Percentiles rank a stretch among this genome's conserved stretches.
phyloP scores from a whole-genome alignment of 179 eudicot genomes.

The Dionaea muscipula region DNA sequence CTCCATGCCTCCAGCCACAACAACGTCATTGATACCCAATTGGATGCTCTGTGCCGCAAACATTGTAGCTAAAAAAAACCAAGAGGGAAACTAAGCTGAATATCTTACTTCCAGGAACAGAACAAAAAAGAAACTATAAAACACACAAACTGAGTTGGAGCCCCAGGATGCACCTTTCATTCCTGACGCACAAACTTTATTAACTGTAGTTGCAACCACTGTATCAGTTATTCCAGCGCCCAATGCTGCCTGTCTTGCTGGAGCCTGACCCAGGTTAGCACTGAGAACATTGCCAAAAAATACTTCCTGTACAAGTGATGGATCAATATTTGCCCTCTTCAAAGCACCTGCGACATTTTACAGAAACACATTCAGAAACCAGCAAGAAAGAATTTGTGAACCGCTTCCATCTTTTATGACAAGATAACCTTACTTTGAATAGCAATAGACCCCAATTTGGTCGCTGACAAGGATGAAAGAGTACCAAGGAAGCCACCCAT shows the following conservation, averaged over 20 bases:
- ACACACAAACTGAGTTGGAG: no score
- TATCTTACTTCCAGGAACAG: background rate
- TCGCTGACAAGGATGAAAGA: constrained; percentile 76
- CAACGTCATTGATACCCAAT: constrained; percentile 85
- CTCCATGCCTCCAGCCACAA: constrained; percentile 99
- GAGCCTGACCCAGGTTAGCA: constrained; percentile 96
- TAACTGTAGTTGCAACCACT: constrained; percentile 73
- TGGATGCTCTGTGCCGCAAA: constrained; percentile 93
- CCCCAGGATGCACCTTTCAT: constrained; percentile 67
- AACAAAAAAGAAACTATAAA: no score
- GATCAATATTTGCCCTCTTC: constrained; percentile 78
- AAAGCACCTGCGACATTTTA: constrained; percentile 53
- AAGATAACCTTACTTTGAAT: constrained; percentile 46
- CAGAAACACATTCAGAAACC: background rate
- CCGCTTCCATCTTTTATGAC: background rate
- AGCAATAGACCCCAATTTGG: constrained; percentile 83
- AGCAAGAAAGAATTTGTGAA: background rate
- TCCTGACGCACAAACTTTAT: constrained; percentile 99
- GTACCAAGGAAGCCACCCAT: constrained; percentile 93
- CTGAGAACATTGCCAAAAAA: constrained; percentile 87
- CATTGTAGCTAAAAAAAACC: constrained; percentile 69
- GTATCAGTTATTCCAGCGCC: constrained; percentile 85
- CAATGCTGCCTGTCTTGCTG: constrained; percentile 94
- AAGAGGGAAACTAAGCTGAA: constrained; percentile 4
- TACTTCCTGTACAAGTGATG: constrained; percentile 90